Conservation (phyloP, 228 moss, liverwort and hornwort genomes). For the Sphagnum magellanicum region DNA sequence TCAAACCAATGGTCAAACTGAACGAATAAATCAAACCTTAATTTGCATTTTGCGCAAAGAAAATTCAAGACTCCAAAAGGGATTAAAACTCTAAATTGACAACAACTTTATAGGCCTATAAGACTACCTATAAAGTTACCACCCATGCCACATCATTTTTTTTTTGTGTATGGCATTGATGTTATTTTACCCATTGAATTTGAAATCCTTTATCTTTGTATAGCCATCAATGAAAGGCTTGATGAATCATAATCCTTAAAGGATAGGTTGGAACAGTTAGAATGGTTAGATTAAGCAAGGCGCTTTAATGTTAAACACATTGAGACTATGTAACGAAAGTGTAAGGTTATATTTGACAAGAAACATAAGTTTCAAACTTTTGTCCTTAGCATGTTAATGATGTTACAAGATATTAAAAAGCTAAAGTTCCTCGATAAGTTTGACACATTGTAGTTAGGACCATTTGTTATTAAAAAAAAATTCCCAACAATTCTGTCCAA, state of each 20-base stretch:
- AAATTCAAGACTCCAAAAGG: background rate
- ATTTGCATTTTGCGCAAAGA: background rate
- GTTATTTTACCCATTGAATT: constrained; percentile 4
- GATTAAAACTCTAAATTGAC: background rate
- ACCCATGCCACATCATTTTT: background rate
- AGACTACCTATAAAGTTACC: background rate
- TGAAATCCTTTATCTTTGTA: background rate
- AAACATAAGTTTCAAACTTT: background rate
- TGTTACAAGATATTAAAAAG: too few species aligned
- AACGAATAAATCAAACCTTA: background rate
- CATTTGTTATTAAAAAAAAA: background rate
- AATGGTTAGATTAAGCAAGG: background rate
- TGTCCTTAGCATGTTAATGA: background rate
- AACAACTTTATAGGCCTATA: background rate
- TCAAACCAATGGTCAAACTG: background rate
- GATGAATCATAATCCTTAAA: background rate
- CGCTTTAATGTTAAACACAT: background rate
- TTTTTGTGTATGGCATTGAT: constrained; percentile 1
- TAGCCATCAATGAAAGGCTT: background rate
- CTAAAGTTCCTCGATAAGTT: background rate
- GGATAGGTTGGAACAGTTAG: background rate
- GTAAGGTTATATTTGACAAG: background rate
- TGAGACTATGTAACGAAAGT: background rate
- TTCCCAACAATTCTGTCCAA: too few species aligned
- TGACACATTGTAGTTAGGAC: background rate